Evolutionary conservation across 2,329 filamentous ascomycete genomes (phyloP), one percentile per base, ranked within the genome.

Genomic region (Penicillium sclerotiorum): DNA sequence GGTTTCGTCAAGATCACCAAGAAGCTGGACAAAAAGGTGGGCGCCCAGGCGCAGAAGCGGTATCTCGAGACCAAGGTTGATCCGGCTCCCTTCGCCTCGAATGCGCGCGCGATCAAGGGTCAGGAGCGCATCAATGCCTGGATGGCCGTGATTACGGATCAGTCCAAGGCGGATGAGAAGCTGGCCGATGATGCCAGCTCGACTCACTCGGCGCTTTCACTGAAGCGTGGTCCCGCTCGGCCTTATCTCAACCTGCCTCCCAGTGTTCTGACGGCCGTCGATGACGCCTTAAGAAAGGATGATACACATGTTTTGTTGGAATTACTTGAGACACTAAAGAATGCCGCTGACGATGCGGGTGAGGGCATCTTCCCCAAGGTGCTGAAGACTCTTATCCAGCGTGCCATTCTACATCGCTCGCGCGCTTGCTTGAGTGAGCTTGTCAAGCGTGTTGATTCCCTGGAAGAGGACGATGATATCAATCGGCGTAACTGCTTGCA

Each of bases 1-100:
- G 94, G 94, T 2, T 99, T 99, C 65, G 84, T 95, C 70, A 99
- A 99, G 76, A 99, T 99, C 71, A 96, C 94, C 44, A 99, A 99
- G 78, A 99, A 99, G 74, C 78, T 96, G 38, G 94, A 99, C 74
- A 99, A 99, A 76, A 96, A 95, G 75, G 83, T 96, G 2, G 81
- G 83, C 38, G 83, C 85, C 3, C 82, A 86, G 43, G 87, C 89
- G 0, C 92, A 96, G 75, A 86, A 89, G 67, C 84, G 86, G 50
- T 99, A 97, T 66, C 80, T 99, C 52, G 85, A 88, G 33, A 90
- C 90, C 39, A 96, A 95, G 74, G 93, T 99, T 49, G 90, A 96
- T 59, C 86, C 89, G 2, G 87, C 86, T 58, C 84, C 89, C 0
- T 99, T 99, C 71, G 90, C 93, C 15, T 92, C 89, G 55, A 93